Evolutionary conservation across 2,329 filamentous ascomycete species (phyloP).

Genomic region (Thielaviopsis euricoi): DNA sequence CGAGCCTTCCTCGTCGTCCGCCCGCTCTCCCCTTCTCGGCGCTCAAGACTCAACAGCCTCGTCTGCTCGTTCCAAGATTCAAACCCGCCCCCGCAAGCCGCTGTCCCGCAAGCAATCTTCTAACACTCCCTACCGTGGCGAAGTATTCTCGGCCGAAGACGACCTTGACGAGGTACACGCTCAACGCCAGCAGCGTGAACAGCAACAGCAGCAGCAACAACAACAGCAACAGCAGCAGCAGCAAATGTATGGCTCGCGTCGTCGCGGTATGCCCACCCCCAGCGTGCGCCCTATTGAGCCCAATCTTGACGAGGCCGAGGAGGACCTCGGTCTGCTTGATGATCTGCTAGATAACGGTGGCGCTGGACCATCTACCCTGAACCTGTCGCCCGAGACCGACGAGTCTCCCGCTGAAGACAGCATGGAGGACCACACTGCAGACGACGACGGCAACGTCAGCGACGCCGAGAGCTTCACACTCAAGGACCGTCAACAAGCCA

Average conservation of each 20-base stretch:
- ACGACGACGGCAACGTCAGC: conserved; percentile 59
- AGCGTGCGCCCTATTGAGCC: conserved; percentile 17
- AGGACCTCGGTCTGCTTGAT: conserved; percentile 13
- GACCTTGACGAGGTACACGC: conserved; percentile 64
- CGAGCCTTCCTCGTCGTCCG: conserved; percentile 23
- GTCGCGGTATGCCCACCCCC: conserved; percentile 18
- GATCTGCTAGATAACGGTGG: conserved; percentile 14
- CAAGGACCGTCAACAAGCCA: conserved; percentile 90
- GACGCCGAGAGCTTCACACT: conserved; percentile 96
- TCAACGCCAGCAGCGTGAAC: conserved; percentile 36
- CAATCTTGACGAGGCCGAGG: conserved; percentile 26
- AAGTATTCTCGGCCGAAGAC: conserved; percentile 83
- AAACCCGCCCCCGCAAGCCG: conserved; percentile 15
- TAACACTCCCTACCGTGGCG: conserved; percentile 57
- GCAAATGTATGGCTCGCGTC: conserved; percentile 19
- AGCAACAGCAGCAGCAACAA: conserved; percentile 12
- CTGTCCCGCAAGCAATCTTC: conserved; percentile 62
- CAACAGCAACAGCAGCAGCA: conserved; percentile 3
- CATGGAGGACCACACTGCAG: conserved; percentile 34
- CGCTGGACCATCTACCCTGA: conserved; percentile 14
- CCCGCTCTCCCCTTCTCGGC: conserved; percentile 29
- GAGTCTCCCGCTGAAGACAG: conserved; percentile 23
- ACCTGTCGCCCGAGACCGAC: conserved; percentile 16
- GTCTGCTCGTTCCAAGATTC: conserved; percentile 47
- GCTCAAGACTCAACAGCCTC: conserved; percentile 29